phyloP scores from a whole-genome alignment of 164 flowering plant genomes.

The Dillenia turbinata region DNA sequence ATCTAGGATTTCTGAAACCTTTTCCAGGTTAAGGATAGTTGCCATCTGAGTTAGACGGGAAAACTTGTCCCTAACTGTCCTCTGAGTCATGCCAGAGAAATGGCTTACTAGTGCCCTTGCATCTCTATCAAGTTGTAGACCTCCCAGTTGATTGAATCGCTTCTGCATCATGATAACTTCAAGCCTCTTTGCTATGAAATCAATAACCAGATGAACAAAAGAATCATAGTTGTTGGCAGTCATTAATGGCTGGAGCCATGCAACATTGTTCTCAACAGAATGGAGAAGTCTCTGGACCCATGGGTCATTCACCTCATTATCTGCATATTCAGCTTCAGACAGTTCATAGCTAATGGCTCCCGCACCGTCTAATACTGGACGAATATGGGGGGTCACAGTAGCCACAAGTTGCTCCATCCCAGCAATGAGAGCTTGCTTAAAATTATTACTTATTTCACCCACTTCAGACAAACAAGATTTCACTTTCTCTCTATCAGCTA shows the following conservation, averaged over 20 bases:
- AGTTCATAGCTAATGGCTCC: slow-evolving; percentile 85
- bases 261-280: slow-evolving; percentile 74
- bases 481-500: slow-evolving; percentile 81
- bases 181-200: slow-evolving; percentile 85
- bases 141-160: slow-evolving; percentile 90
- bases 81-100: slow-evolving; percentile 90
- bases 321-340: slow-evolving; percentile 89
- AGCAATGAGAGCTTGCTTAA: slow-evolving; percentile 67
- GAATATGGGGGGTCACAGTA: slow-evolving; percentile 73
- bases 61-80: slow-evolving; percentile 94
- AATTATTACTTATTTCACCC: slow-evolving; percentile 74
- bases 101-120: slow-evolving; percentile 75
- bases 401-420: slow-evolving; percentile 83
- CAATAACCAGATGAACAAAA: slow-evolving; percentile 73
- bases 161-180: slow-evolving; percentile 99
- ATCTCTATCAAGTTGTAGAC: slow-evolving; percentile 94
- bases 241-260: slow-evolving; percentile 91
- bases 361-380: slow-evolving; percentile 77
- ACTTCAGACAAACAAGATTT: slow-evolving; percentile 86
- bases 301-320: slow-evolving; percentile 90
- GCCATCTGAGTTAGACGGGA: slow-evolving; percentile 98
- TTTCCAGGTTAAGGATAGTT: slow-evolving; percentile 88
- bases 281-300: slow-evolving; percentile 98
- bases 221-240: slow-evolving; percentile 77
- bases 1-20: slow-evolving; percentile 93